Evolutionary conservation across 805 yeast species (phyloP).

Genomic region (Pichia thaimueangensis): DNA sequence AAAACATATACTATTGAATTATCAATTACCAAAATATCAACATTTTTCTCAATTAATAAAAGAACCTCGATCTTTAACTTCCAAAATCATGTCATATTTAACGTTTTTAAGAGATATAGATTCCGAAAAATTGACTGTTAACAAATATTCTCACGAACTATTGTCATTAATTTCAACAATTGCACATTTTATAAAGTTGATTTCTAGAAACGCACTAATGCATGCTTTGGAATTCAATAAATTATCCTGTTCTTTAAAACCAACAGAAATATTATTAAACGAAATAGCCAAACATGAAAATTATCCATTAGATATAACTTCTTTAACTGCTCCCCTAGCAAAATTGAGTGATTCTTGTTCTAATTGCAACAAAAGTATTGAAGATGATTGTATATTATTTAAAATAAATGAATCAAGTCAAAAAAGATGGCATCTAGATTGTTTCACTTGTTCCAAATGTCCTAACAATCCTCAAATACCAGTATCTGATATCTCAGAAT

Average conservation of each 20-base stretch:
- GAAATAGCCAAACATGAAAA: slow-evolving; percentile 43
- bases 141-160: slow-evolving; percentile 52
- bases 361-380: slow-evolving; percentile 68
- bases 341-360: slow-evolving; percentile 73
- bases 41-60: slow-evolving; percentile 36
- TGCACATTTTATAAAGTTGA: slow-evolving; percentile 85
- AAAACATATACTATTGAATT: slow-evolving; percentile 13
- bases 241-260: slow-evolving; percentile 47
- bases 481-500: slow-evolving; percentile 29
- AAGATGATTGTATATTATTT: slow-evolving; percentile 67
- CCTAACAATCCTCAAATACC: slow-evolving; percentile 2
- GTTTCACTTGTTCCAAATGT: slow-evolving; percentile 66
- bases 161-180: slow-evolving; percentile 81
- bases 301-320: slow-evolving; percentile 31
- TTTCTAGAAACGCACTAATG: slow-evolving; percentile 74
- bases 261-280: slow-evolving; percentile 57
- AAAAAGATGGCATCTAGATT: slow-evolving; percentile 74
- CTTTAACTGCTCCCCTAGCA: slow-evolving; percentile 33
- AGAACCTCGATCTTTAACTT: slow-evolving; percentile 82
- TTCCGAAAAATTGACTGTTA: slow-evolving; percentile 27
- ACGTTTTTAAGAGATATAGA: slow-evolving; percentile 67
- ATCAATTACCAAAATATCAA: slow-evolving; percentile 15
- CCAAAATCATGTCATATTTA: slow-evolving; percentile 83
- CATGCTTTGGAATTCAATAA: slow-evolving; percentile 68
- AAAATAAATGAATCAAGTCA: slow-evolving; percentile 29